A percentile compares a stretch with the other conserved stretches of the same genome.
phyloP scores from a whole-genome alignment of 139 green algal genomes.

The Mychonastes homosphaera region DNA sequence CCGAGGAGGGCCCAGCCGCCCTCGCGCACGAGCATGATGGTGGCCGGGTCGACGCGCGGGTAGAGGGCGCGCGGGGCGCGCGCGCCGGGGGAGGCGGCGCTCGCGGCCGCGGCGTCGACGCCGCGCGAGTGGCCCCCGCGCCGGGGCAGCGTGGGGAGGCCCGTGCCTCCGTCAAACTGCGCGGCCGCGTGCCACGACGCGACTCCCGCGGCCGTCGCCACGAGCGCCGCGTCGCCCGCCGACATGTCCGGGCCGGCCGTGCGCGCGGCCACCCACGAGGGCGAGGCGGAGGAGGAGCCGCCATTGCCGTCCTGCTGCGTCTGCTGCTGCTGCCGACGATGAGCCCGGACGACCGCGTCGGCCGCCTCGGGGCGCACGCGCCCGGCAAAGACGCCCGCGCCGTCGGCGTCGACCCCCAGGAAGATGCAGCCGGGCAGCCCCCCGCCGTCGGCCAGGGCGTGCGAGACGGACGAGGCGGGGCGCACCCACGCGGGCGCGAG shows the following conservation, averaged over 20 bases:
- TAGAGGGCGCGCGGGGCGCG: slow-evolving; percentile 14
- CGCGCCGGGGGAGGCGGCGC: not conserved
- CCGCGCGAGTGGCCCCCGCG: not conserved
- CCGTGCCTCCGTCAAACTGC: slow-evolving; percentile 25
- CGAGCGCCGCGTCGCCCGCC: slow-evolving; percentile 35
- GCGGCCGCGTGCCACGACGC: slow-evolving; percentile 29
- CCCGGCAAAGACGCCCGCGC: slow-evolving; percentile 26
- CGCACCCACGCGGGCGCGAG: slow-evolving; percentile 2
- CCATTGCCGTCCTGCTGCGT: not conserved
- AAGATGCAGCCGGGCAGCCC: not conserved
- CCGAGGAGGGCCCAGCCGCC: slow-evolving; percentile 55
- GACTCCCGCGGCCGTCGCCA: slow-evolving; percentile 37
- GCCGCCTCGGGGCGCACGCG: not conserved
- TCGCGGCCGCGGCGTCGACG: not conserved
- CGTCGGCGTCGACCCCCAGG: slow-evolving; percentile 2
- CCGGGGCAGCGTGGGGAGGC: not conserved
- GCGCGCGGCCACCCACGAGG: slow-evolving; percentile 26
- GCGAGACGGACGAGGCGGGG: not conserved
- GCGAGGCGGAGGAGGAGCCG: too few species aligned
- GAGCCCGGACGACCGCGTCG: not conserved
- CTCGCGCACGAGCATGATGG: slow-evolving; percentile 54
- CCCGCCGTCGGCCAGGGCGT: not conserved
- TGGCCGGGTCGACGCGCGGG: slow-evolving; percentile 62
- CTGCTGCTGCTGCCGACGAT: not conserved
- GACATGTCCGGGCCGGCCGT: slow-evolving; percentile 28